phyloP scores from a whole-genome alignment of 2,329 filamentous ascomycete species.

The Claviceps pazoutovae region DNA sequence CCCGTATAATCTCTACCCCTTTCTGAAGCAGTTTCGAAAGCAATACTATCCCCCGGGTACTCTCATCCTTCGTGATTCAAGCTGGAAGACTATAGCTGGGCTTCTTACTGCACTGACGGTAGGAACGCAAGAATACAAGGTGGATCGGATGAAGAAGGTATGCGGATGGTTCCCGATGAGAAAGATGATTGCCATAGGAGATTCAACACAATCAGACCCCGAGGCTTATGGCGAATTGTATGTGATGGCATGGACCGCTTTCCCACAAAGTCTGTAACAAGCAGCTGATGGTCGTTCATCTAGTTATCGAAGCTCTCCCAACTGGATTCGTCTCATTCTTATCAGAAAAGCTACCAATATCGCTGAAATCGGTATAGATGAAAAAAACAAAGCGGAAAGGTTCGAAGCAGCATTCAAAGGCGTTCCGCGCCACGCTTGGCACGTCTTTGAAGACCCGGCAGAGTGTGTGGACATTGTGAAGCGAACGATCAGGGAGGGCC shows the following conservation, averaged over 20 bases:
- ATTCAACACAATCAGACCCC: conserved; percentile 83
- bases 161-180: conserved; percentile 64
- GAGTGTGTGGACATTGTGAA: conserved; percentile 37
- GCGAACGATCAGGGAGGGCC: conserved; percentile 7
- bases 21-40: conserved; percentile 62
- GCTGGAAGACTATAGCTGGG: conserved; percentile 72
- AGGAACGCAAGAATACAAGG: conserved; percentile 77
- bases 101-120: conserved; percentile 67
- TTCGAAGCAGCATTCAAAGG: conserved; percentile 75
- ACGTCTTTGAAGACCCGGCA: conserved; percentile 64
- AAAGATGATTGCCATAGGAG: conserved; percentile 73
- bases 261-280: neutral
- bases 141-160: conserved; percentile 64
- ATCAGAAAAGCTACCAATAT: conserved; percentile 75
- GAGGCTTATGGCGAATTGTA: conserved; percentile 78
- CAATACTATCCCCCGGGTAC: conserved; percentile 62
- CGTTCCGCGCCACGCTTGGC: conserved; percentile 59
- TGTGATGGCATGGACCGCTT: conserved; percentile 12
- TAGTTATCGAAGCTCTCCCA: conserved; percentile 48
- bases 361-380: conserved; percentile 51
- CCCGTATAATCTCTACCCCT: conserved; percentile 86
- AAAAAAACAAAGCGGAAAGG: conserved; percentile 58
- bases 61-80: conserved; percentile 70
- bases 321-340: conserved; percentile 71
- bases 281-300: conserved; percentile 3